Evolutionary conservation across 495 filamentous ascomycete species (phyloP), one percentile per base, ranked within the genome.

Genomic region (Bacidia gigantensis): DNA sequence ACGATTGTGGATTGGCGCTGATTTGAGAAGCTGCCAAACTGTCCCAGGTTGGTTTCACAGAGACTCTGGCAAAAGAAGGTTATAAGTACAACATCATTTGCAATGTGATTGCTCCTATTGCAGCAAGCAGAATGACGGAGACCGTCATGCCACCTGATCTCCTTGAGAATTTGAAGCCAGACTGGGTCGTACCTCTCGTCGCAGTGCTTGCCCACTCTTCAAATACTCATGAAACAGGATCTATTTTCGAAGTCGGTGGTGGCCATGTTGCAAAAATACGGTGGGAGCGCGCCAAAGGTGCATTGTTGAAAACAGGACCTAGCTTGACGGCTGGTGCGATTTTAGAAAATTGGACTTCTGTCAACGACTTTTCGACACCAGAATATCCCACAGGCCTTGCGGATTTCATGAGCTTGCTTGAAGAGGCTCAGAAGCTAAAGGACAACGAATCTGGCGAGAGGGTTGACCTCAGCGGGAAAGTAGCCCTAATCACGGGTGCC

Each of bases 141-240:
- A 98, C 92, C 40, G 75, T 98, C 50, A 97, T 98, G 93, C 93
- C 92, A 44, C 89, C 86, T 1, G 93, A 98, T 59, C 75, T 96
- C 20, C 74, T 98, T 46, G 81, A 86, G 51, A 82, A 80, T 63
- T 76, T 98, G 52, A 89, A 87, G 76, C 92, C 92, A 42, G 89
- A 95, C 50, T 96, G 89, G 89, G 81, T 98, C 53, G 87, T 97
- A 44, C 92, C 92, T 17, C 75, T 97, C 32, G 92, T 98, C 20
- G 93, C 92, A 43, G 78, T 85, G 49, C 75, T 98, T 41, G 83
- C 83, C 11, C 92, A 97, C 77, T 81, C 86, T 57, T 88, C 81
- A 60, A 95, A 95, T 72, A 82, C 77, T 2, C 71, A 68, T 43
- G 92, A 97, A 72, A 86, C 76, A 18, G 93, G 93, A 56, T 72